Percentiles rank a stretch among this genome's conserved stretches.
phyloP scores from a whole-genome alignment of 2,329 filamentous ascomycete species.

The Massarina eburnea region DNA sequence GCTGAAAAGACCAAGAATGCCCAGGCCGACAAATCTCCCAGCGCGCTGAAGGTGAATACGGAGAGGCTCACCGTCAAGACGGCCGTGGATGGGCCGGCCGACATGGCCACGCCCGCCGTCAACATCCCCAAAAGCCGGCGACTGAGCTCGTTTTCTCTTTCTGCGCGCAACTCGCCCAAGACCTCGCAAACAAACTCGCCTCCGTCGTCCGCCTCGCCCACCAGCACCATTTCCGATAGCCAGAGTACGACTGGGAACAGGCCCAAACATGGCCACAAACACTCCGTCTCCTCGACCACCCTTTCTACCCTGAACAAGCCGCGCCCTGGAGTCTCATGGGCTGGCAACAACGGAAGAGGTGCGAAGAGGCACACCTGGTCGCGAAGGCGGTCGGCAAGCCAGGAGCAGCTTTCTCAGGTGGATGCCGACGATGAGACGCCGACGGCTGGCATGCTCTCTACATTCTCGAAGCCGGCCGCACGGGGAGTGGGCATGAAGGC shows the following conservation, averaged over 20 bases:
- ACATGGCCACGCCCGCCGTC: conserved; percentile 23
- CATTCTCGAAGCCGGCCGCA: conserved; percentile 54
- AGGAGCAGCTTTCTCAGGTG: conserved; percentile 33
- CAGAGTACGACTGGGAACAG: conserved; percentile 11
- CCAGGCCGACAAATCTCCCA: conserved; percentile 4
- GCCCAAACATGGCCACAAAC: conserved; percentile 16
- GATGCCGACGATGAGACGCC: conserved; percentile 29
- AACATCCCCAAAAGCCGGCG: conserved; percentile 30
- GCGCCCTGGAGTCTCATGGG: conserved; percentile 31
- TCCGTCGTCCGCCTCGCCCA: conserved; percentile 39
- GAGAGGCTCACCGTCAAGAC: conserved; percentile 30
- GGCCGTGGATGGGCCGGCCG: conserved; percentile 28
- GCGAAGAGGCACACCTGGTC: conserved; percentile 24
- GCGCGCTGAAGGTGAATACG: conserved; percentile 13
- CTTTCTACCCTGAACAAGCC: conserved; percentile 31
- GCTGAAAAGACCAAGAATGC: conserved; percentile 5
- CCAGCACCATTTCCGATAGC: conserved; percentile 32
- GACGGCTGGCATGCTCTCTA: conserved; percentile 37
- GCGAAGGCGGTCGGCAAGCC: conserved; percentile 41
- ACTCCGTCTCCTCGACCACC: conserved; percentile 33
- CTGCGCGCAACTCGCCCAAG: conserved; percentile 38
- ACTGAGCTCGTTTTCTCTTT: conserved; percentile 42
- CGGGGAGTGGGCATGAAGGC: conserved; percentile 76
- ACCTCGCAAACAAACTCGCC: conserved; percentile 43
- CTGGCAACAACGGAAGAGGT: conserved; percentile 20